phyloP scores from a whole-genome alignment of 345 rosid species.

The Triadica sebifera region DNA sequence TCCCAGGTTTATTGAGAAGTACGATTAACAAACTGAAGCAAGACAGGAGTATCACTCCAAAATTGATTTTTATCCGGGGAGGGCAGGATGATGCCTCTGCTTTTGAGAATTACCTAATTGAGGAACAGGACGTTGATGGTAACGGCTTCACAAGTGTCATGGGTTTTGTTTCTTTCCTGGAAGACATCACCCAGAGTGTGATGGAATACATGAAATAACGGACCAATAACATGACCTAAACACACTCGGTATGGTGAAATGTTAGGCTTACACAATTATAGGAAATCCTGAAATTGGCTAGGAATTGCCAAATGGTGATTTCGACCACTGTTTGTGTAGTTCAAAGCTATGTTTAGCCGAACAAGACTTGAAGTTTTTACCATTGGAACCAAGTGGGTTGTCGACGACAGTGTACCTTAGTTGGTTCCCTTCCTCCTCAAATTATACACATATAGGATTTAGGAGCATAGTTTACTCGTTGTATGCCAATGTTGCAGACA shows the following conservation, averaged over 20 bases:
- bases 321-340: not conserved
- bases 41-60: slow-evolving; percentile 82
- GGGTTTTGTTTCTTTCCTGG: slow-evolving; percentile 96
- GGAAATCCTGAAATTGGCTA: not conserved
- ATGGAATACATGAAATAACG: slow-evolving; percentile 76
- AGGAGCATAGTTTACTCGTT: slow-evolving; percentile 4
- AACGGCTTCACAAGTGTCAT: slow-evolving; percentile 73
- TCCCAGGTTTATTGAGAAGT: slow-evolving; percentile 68
- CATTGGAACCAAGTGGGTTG: not conserved
- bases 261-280: not conserved
- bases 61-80: slow-evolving; percentile 73
- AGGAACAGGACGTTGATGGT: slow-evolving; percentile 94
- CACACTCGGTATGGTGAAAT: not conserved
- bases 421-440: not conserved
- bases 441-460: slow-evolving; percentile 8
- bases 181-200: slow-evolving; percentile 71
- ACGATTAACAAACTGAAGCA: slow-evolving; percentile 86
- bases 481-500: slow-evolving; percentile 11
- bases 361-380: slow-evolving; percentile 1
- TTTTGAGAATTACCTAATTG: slow-evolving; percentile 90
- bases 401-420: not conserved
- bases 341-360: not conserved
- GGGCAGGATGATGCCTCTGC: slow-evolving; percentile 80
- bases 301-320: not conserved
- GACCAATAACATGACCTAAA: not conserved